phyloP scores from a whole-genome alignment of 176 grass and related monocot species.

The Eragrostis nindensis region DNA sequence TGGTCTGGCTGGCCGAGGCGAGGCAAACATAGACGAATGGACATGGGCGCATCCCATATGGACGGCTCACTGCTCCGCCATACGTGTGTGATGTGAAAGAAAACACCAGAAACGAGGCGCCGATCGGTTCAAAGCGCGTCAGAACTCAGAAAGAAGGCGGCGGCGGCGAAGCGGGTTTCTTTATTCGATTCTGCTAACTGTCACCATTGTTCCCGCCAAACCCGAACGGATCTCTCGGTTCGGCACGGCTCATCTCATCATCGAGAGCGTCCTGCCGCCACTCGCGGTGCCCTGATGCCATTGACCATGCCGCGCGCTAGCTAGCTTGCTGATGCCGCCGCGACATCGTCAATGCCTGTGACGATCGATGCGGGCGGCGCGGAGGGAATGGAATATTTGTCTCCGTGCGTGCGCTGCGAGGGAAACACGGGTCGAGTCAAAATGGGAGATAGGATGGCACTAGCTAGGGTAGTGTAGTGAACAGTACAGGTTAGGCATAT shows the following conservation, averaged over 20 bases:
- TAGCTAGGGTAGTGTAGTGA: neutral
- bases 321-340: neutral
- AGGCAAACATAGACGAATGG: neutral
- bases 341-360: conserved; percentile 33
- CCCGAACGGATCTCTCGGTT: neutral
- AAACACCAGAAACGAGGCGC: conserved; percentile 4
- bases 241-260: neutral
- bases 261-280: conserved; percentile 1
- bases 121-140: conserved; percentile 41
- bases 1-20: conserved; percentile 25
- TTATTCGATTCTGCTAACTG: conserved; percentile 21
- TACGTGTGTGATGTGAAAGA: conserved; percentile 5
- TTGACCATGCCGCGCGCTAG: neutral
- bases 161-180: neutral
- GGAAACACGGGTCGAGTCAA: conserved; percentile 25
- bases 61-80: neutral
- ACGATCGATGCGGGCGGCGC: neutral
- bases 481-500: conserved; percentile 37
- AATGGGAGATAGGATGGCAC: conserved; percentile 20
- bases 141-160: neutral
- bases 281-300: neutral
- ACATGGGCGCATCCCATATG: neutral
- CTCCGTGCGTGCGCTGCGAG: neutral
- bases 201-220: neutral
- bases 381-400: conserved; percentile 16